These are phyloP conservation scores for Arctium minus DNA, from an alignment of 129 eudicot species.

Conservation along the genomic window DNA sequence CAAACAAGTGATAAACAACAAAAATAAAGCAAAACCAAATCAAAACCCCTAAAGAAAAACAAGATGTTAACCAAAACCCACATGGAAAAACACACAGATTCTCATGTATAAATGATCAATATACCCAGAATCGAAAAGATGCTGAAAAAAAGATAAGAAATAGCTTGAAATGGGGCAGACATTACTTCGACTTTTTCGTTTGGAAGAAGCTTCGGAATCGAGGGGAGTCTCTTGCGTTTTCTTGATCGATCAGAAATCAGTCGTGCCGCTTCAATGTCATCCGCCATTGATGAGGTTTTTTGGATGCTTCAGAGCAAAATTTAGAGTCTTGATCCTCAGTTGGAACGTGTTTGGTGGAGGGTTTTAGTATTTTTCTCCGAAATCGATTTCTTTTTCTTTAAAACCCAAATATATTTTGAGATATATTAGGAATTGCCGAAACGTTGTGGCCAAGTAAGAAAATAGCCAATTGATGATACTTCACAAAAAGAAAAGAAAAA, in stretches of 20 bases:
- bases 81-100: not conserved
- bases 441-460: slow-evolving; percentile 41
- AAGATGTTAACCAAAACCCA: slow-evolving; percentile 15
- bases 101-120: not conserved
- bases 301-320: not conserved
- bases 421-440: slow-evolving; percentile 19
- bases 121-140: not conserved
- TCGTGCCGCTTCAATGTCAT: slow-evolving; percentile 14
- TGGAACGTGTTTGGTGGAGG: slow-evolving; percentile 34
- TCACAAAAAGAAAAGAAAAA: not conserved
- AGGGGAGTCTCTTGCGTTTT: slow-evolving; percentile 20
- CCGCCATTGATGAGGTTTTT: slow-evolving; percentile 35
- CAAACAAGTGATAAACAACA: slow-evolving; percentile 12
- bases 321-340: slow-evolving; percentile 22
- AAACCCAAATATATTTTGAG: slow-evolving; percentile 19
- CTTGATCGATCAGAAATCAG: slow-evolving; percentile 14
- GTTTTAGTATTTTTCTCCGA: slow-evolving; percentile 21
- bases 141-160: not conserved
- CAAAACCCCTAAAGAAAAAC: slow-evolving; percentile 4
- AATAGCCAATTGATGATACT: not conserved
- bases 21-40: slow-evolving; percentile 6
- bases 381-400: slow-evolving; percentile 7
- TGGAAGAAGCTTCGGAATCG: slow-evolving; percentile 8
- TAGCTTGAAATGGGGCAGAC: slow-evolving; percentile 1
- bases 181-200: slow-evolving; percentile 32